Base-by-base conservation (phyloP, 805 yeast species). In the Starmerella bombi region DNA sequence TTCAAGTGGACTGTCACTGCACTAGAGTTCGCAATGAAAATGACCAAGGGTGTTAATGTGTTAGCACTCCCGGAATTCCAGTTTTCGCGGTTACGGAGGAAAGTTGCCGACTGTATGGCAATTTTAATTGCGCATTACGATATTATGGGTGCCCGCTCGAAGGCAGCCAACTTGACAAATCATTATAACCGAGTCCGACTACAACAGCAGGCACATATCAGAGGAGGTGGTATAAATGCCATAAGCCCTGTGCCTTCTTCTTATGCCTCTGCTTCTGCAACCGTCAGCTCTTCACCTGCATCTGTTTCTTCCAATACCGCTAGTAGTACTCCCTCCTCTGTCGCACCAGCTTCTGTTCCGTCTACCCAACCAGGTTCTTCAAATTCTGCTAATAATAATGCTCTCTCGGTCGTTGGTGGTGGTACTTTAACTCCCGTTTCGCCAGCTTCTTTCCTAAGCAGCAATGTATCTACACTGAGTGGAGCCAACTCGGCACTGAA, bases 1-100 rank as follows among this genome's bases (percentile, higher is more conserved):
- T 91, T 91, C 56, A 68, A 93, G 52, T 91, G 96, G 95, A 84
- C 95, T 59, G 97, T 91, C 19, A 69, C 82, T 12, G 97, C 98
- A 0, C 67, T 91, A 51, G 98, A 91, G 55, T 88, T 84, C 67
- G 93, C 94, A 0, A 84, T 85, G 94, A 84, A 80, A 50, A 77
- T 88, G 73, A 85, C 95, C 0, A 70, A 79, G 38, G 95, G 95
- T 1, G 80, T 80, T 56, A 86, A 88, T 54, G 85, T 91, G 31
- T 63, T 88, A 38, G 80, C 86, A 0, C 65, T 91, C 41, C 75
- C 73, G 42, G 81, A 82, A 47, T 81, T 74, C 20, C 85, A 83
- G 53, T 91, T 86, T 55, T 63, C 70, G 42, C 61, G 68, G 29
- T 63, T 91, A 48, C 77, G 85, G 51, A 69, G 73, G 38, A 84